Evolutionary conservation across 306 rosid species (phyloP).

Genomic region (Senna siamea): DNA sequence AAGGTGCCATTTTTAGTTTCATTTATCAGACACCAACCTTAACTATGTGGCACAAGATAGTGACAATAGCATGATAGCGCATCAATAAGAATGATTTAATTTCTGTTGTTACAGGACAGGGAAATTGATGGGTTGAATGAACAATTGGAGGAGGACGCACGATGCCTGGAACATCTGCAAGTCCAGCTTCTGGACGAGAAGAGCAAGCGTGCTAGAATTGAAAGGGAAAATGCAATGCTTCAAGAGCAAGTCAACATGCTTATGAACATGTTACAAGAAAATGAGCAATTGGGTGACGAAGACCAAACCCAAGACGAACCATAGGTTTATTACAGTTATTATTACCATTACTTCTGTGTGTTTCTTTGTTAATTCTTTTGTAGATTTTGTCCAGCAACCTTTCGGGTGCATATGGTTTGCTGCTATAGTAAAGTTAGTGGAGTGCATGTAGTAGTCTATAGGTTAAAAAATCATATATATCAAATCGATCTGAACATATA

Average conservation of each 20-base stretch:
- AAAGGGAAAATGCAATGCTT: slow-evolving; percentile 81
- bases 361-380: slow-evolving; percentile 48
- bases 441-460: slow-evolving; percentile 22
- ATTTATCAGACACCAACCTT: too few relatives aligned
- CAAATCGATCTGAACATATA: slow-evolving; percentile 29
- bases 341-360: neutral
- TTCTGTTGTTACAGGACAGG: slow-evolving; percentile 59
- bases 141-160: slow-evolving; percentile 80
- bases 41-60: too few relatives aligned
- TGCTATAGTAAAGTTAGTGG: slow-evolving; percentile 24
- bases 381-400: slow-evolving; percentile 38
- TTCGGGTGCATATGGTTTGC: slow-evolving; percentile 29
- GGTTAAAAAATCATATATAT: neutral
- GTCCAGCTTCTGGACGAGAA: slow-evolving; percentile 76
- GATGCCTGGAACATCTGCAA: slow-evolving; percentile 79
- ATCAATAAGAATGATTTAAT: neutral
- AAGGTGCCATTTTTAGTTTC: slow-evolving; percentile 58
- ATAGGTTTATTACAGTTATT: neutral
- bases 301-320: slow-evolving; percentile 58
- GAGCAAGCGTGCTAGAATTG: slow-evolving; percentile 70
- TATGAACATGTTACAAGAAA: slow-evolving; percentile 82
- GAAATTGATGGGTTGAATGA: slow-evolving; percentile 86
- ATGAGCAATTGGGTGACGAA: slow-evolving; percentile 60
- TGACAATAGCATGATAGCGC: too few relatives aligned
- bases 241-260: slow-evolving; percentile 87